Percentiles rank a stretch among this genome's conserved stretches.
Evolutionary conservation across 495 filamentous ascomycete species (phyloP).

Genomic region (Neurospora intermedia): DNA sequence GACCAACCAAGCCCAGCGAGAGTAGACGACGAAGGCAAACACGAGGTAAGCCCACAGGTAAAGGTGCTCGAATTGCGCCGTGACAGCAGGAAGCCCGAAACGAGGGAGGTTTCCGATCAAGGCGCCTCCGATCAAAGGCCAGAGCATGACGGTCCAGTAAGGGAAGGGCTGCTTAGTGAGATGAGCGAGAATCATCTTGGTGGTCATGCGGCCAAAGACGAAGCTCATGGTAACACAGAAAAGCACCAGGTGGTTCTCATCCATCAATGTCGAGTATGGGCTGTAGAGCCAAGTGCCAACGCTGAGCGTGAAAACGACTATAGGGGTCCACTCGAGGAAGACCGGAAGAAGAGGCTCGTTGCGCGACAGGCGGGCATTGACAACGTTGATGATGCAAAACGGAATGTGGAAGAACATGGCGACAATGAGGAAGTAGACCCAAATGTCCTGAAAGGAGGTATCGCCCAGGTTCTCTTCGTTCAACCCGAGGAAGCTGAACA

Average conservation of each 20-base stretch:
- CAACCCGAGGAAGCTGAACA: conserved; percentile 32
- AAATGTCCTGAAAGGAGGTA: conserved; percentile 69
- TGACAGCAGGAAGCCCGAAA: conserved; percentile 53
- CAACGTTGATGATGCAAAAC: conserved; percentile 69
- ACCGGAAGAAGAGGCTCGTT: conserved; percentile 71
- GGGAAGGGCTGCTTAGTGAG: conserved; percentile 89
- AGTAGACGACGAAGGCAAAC: conserved; percentile 74
- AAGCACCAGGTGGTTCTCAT: conserved; percentile 75
- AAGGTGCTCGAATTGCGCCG: conserved; percentile 55
- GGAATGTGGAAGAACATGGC: conserved; percentile 81
- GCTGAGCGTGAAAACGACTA: conserved; percentile 64
- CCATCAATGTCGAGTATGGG: conserved; percentile 67
- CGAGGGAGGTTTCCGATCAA: conserved; percentile 71
- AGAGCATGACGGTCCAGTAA: conserved; percentile 87
- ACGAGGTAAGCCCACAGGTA: conserved; percentile 78
- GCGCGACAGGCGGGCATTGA: conserved; percentile 58
- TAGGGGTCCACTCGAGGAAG: conserved; percentile 91
- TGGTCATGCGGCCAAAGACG: conserved; percentile 99
- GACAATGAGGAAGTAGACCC: conserved; percentile 64
- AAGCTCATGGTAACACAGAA: conserved; percentile 92
- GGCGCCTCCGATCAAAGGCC: conserved; percentile 75
- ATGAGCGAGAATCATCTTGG: conserved; percentile 97
- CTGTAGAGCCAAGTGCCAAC: conserved; percentile 78
- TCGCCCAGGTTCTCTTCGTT: conserved; percentile 46
- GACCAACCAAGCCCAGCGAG: conserved; percentile 83